phyloP scores from a whole-genome alignment of 2,329 filamentous ascomycete species.

The Aaosphaeria pasadenensis region DNA sequence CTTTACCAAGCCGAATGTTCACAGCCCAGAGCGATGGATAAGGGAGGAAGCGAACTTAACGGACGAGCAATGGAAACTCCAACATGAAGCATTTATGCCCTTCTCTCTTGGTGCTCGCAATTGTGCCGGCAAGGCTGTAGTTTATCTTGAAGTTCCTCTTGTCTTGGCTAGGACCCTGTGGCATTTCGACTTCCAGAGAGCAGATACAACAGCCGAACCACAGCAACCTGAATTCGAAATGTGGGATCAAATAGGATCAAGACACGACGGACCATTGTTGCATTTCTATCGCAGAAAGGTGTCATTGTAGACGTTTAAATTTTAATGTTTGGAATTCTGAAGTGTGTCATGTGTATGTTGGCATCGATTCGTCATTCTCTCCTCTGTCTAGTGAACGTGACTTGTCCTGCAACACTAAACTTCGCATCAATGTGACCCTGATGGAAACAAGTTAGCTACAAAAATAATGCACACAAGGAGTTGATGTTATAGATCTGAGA shows the following conservation, averaged over 20 bases:
- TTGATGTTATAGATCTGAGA: too few relatives aligned
- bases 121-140: conserved; percentile 1
- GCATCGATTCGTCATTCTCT: too few relatives aligned
- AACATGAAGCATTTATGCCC: background rate
- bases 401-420: too few relatives aligned
- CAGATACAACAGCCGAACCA: background rate
- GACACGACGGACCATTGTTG: background rate
- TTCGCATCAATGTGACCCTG: too few relatives aligned
- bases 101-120: background rate
- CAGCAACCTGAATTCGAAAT: background rate
- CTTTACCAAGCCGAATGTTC: conserved; percentile 8
- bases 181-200: conserved; percentile 1
- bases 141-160: conserved; percentile 1
- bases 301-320: too few relatives aligned
- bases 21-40: conserved; percentile 10
- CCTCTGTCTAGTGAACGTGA: too few relatives aligned
- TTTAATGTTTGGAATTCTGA: too few relatives aligned
- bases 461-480: too few relatives aligned
- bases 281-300: background rate
- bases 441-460: too few relatives aligned
- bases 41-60: background rate
- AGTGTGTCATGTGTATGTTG: too few relatives aligned
- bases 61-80: background rate
- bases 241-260: background rate
- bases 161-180: conserved; percentile 1